Evolutionary conservation across 768 basidiomycete genomes (phyloP).

Genomic region (Leccinum obscurum): DNA sequence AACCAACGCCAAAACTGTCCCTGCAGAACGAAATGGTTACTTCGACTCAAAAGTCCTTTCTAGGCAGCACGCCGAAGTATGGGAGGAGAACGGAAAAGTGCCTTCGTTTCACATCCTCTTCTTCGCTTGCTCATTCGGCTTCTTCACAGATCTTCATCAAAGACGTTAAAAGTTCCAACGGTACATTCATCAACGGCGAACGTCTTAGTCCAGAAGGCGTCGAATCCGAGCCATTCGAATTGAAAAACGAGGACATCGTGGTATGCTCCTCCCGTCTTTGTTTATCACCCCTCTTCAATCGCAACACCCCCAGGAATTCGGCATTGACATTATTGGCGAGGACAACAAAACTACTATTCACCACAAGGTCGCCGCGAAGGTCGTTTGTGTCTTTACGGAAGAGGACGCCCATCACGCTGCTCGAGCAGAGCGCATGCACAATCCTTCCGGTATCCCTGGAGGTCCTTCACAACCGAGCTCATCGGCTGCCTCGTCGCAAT

Average conservation of each 20-base stretch:
- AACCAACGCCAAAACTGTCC: slow-evolving; percentile 93
- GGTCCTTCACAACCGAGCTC: slow-evolving; percentile 38
- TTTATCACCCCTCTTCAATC: slow-evolving; percentile 9
- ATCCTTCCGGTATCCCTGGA: slow-evolving; percentile 30
- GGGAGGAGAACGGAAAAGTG: slow-evolving; percentile 90
- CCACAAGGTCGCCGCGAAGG: slow-evolving; percentile 96
- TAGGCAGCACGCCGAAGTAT: slow-evolving; percentile 97
- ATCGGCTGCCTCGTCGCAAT: slow-evolving; percentile 31
- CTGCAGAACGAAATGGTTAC: slow-evolving; percentile 91
- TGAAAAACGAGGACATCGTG: slow-evolving; percentile 94
- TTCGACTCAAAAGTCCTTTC: slow-evolving; percentile 96
- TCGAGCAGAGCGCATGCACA: slow-evolving; percentile 67
- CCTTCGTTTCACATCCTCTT: slow-evolving; percentile 15
- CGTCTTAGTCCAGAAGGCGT: slow-evolving; percentile 85
- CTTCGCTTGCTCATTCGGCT: slow-evolving; percentile 13
- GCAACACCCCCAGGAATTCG: slow-evolving; percentile 74
- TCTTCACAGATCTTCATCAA: slow-evolving; percentile 86
- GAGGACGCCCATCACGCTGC: slow-evolving; percentile 80
- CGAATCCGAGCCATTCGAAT: slow-evolving; percentile 90
- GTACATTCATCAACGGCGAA: slow-evolving; percentile 97
- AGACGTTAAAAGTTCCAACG: slow-evolving; percentile 97
- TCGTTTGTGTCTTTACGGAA: slow-evolving; percentile 82
- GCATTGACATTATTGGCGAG: slow-evolving; percentile 98
- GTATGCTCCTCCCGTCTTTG: slow-evolving; percentile 49
- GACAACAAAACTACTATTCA: slow-evolving; percentile 98